These are phyloP conservation scores for Ustilago curta DNA, from an alignment of 1,284 basidiomycete species.

Conservation along the genomic window DNA sequence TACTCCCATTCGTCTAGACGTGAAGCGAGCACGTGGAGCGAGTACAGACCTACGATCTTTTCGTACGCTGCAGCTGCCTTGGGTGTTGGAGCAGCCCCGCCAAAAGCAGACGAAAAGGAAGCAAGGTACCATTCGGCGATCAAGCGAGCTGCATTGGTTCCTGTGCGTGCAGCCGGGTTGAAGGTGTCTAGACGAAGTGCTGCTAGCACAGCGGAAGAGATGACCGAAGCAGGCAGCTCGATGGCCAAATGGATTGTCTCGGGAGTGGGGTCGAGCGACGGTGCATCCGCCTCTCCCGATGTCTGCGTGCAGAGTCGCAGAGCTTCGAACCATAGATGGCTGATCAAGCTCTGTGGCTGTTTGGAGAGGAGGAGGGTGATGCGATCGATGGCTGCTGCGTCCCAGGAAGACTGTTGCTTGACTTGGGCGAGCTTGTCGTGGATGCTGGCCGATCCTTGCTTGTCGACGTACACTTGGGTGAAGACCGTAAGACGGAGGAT, in stretches of 20 bases:
- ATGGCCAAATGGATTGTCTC: constrained; percentile 42
- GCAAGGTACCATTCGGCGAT: constrained; percentile 60
- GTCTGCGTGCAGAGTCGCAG: constrained; percentile 40
- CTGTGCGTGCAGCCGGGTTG: constrained; percentile 21
- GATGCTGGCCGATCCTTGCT: constrained; percentile 13
- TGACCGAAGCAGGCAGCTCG: constrained; percentile 46
- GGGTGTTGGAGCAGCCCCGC: constrained; percentile 20
- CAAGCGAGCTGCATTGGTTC: constrained; percentile 45
- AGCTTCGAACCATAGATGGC: constrained; percentile 54
- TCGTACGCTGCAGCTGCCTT: constrained; percentile 50
- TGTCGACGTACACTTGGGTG: constrained; percentile 47
- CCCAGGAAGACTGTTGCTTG: constrained; percentile 15
- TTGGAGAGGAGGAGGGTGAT: constrained; percentile 32
- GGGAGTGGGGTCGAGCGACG: constrained; percentile 46
- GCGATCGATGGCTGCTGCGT: constrained; percentile 24
- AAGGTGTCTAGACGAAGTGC: constrained; percentile 51
- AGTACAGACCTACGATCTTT: constrained; percentile 54
- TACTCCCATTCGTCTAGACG: constrained; percentile 60
- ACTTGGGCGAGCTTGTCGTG: constrained; percentile 25
- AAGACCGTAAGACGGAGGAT: constrained; percentile 53
- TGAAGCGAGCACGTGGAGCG: constrained; percentile 54
- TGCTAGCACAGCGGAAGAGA: constrained; percentile 53
- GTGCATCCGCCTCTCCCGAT: constrained; percentile 28
- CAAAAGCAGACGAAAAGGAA: constrained; percentile 41
- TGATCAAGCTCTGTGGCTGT: constrained; percentile 45